Evolutionary conservation across 2,329 filamentous ascomycete genomes (phyloP), one percentile per base, ranked within the genome.

Genomic region (Xylaria sp.): DNA sequence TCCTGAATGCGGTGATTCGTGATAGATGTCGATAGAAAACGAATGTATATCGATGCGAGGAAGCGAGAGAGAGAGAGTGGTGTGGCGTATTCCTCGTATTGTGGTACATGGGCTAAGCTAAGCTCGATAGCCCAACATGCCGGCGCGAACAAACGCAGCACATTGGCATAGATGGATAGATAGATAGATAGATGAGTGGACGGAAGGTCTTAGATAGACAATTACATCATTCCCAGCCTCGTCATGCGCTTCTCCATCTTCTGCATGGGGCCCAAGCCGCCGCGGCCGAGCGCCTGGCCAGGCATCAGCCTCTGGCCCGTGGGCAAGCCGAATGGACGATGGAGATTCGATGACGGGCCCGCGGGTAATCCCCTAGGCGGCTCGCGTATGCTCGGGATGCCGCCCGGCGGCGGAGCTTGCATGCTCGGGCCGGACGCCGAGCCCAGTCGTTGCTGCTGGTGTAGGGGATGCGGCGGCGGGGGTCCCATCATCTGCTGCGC

Each of bases 171-270:
- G 3, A 49, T 13, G 22, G 22, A 13, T 10, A 15, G n/a, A 38
- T 17, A n/a, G 6, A 44, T 10, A 7, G 17, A 20, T 42, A 17
- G 7, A 7, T 42, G 6, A n/a, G 25, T 13, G 7, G 13, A n/a
- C 22, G 29, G 20, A 11, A 20, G 17, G 36, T 39, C 29, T 42
- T 42, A 22, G 20, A 29, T 29, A 17, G 45, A 31, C 15, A 5
- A 6, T 71, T 66, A 77, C 71, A 88, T 86, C 83, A 87, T 87
- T 65, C 86, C 86, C 59, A 89, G 75, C 68, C 87, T 82, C 66
- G 87, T 89, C 82, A 86, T 87, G 70, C 87, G 83, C 81, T 88
- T 89, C 79, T 88, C 86, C 86, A 89, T 87, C 69, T 79, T 81
- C 56, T 84, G 82, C 73, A 80, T 80, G 10, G 72, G 69, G 5